Conservation (phyloP, 352 stramenopile species). For the Bremia lactucae region DNA sequence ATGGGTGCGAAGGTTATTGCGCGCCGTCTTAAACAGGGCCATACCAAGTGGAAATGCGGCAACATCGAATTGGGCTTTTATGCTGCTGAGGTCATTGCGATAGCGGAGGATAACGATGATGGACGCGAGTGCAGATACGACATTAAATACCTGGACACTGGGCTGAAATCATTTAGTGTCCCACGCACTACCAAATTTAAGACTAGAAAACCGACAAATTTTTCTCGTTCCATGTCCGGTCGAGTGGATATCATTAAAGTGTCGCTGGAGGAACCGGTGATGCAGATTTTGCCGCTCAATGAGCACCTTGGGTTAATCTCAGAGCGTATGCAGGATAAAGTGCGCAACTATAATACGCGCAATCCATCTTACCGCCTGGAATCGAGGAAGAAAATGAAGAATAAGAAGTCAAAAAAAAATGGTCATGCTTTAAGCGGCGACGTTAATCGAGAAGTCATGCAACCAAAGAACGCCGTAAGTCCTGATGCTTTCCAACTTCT, state of each 20-base stretch:
- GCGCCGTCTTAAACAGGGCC: slow-evolving; percentile 59
- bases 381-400: slow-evolving; percentile 46
- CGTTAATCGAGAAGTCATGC: slow-evolving; percentile 61
- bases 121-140: slow-evolving; percentile 71
- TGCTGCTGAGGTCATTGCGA: slow-evolving; percentile 50
- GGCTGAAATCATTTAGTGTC: slow-evolving; percentile 67
- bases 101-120: slow-evolving; percentile 57
- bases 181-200: slow-evolving; percentile 74
- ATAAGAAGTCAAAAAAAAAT: slow-evolving; percentile 69
- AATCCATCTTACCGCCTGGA: slow-evolving; percentile 71
- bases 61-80: slow-evolving; percentile 71
- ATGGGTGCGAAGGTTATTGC: slow-evolving; percentile 49
- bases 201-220: slow-evolving; percentile 44
- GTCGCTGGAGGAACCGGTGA: slow-evolving; percentile 67
- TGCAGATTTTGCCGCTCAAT: slow-evolving; percentile 77
- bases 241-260: slow-evolving; percentile 74
- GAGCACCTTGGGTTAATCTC: slow-evolving; percentile 82
- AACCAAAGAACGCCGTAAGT: slow-evolving; percentile 63
- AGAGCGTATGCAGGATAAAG: slow-evolving; percentile 76
- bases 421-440: slow-evolving; percentile 27
- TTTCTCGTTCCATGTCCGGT: slow-evolving; percentile 68
- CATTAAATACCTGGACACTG: slow-evolving; percentile 80
- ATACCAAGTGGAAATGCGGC: slow-evolving; percentile 83
- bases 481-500: slow-evolving; percentile 86
- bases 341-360: slow-evolving; percentile 64